phyloP scores from a whole-genome alignment of 2,329 filamentous ascomycete genomes.

The Venturia effusa region DNA sequence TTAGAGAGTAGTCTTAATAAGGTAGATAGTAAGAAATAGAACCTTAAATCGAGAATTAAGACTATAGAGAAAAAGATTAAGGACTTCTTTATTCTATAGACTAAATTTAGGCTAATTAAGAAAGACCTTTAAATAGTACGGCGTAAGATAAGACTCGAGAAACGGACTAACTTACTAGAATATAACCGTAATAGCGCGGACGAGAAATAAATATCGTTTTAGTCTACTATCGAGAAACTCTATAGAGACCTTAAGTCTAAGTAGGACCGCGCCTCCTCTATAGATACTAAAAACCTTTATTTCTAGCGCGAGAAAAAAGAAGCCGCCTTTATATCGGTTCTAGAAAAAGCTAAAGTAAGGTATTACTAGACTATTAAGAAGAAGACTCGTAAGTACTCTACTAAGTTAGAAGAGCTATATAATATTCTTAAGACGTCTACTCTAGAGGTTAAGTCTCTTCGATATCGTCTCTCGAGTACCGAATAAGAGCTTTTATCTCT shows the following conservation, averaged over 20 bases:
- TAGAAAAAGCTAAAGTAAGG: background rate
- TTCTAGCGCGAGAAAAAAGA: constrained; percentile 18
- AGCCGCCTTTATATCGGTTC: constrained; percentile 11
- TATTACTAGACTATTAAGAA: background rate
- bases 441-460: constrained; percentile 31
- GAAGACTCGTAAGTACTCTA: constrained; percentile 3
- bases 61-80: constrained; percentile 21
- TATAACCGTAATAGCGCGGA: constrained; percentile 26
- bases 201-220: constrained; percentile 29
- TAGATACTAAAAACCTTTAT: constrained; percentile 11
- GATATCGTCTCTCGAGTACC: constrained; percentile 1
- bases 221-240: constrained; percentile 44
- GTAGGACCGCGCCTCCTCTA: background rate
- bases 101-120: constrained; percentile 33
- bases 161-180: constrained; percentile 24
- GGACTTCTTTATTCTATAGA: constrained; percentile 36
- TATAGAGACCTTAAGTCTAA: constrained; percentile 48
- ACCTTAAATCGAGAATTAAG: constrained; percentile 48
- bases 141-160: constrained; percentile 25
- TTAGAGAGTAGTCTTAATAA: constrained; percentile 33
- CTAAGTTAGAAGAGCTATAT: constrained; percentile 3
- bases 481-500: constrained; percentile 1
- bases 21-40: constrained; percentile 38
- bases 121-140: constrained; percentile 22
- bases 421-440: constrained; percentile 37